Evolutionary conservation across 176 grass and related monocot genomes (phyloP), one percentile per base, ranked within the genome.

Genomic region (Rhipidocladum racemiflorum): DNA sequence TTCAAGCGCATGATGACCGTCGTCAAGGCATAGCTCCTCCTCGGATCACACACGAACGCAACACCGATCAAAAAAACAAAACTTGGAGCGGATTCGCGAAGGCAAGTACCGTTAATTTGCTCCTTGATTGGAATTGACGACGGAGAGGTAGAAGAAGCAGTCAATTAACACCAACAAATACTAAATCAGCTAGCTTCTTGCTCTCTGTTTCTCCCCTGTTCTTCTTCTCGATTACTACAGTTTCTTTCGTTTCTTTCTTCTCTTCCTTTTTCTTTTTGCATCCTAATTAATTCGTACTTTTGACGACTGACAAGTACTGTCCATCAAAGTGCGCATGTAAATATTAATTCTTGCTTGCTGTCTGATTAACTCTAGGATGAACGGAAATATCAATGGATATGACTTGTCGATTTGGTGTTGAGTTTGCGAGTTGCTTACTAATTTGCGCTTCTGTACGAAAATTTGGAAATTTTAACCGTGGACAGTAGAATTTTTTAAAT

Each of bases 1-100:
- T 98, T 98, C 84, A 95, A 95, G 90, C 92, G 79, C 64, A 98
- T 98, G 96, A 98, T 98, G 95, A 72, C 78, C 69, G 79, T 91
- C 73, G 66, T 90, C 74, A 90, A 83, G 88, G 78, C 79, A 29
- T 90, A 78, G n/a, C 34, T 39, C 12, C 44, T 10, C 49, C 21
- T 9, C 57, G 7, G 24, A 63, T 63, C 75, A 72, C 45, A 25
- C 79, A 24, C 18, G 11, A 4, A 60, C 51, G 3, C 72, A 17
- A 36, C 43, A 40, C 8, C 3, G 2, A 9, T 20, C 17, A 7
- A 8, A 15, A 44, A 29, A 17, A 0, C 42, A 3, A 80, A 79
- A 34, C 45, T 42, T n/a, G 65, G 28, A 71, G 51, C 74, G 69
- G 76, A 84, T 84, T 54, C 67, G 70, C 70, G 39, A 80, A 70